phyloP scores from a whole-genome alignment of 768 basidiomycete genomes.

The Russula earlei region DNA sequence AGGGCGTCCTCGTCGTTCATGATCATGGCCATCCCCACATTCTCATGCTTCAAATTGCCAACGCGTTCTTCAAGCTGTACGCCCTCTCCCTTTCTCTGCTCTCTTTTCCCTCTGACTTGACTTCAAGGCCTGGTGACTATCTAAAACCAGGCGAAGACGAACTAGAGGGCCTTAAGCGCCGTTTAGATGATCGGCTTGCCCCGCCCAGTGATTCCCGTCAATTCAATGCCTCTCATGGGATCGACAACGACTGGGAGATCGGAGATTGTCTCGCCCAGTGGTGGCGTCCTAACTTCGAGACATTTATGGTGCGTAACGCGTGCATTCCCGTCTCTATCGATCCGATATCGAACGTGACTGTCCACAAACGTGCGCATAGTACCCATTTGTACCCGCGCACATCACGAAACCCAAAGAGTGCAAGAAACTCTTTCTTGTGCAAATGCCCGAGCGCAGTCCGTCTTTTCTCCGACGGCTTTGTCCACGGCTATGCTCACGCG shows the following conservation, averaged over 20 bases:
- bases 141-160: slow-evolving; percentile 95
- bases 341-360: background rate
- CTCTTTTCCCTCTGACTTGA: background rate
- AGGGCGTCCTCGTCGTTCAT: slow-evolving; percentile 83
- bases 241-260: slow-evolving; percentile 91
- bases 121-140: slow-evolving; percentile 87
- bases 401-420: slow-evolving; percentile 97
- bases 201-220: slow-evolving; percentile 65
- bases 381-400: slow-evolving; percentile 90
- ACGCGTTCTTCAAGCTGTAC: slow-evolving; percentile 97
- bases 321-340: background rate
- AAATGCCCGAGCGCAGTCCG: slow-evolving; percentile 91
- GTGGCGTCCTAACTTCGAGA: slow-evolving; percentile 98
- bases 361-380: slow-evolving; percentile 37
- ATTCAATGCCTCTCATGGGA: slow-evolving; percentile 65
- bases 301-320: slow-evolving; percentile 75
- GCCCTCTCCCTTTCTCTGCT: slow-evolving; percentile 24
- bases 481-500: background rate
- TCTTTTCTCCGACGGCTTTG: slow-evolving; percentile 14
- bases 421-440: slow-evolving; percentile 91
- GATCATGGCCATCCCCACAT: slow-evolving; percentile 98
- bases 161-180: slow-evolving; percentile 77
- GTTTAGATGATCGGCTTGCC: slow-evolving; percentile 83
- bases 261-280: slow-evolving; percentile 95
- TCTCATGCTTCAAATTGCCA: slow-evolving; percentile 96